Evolutionary conservation across 2,329 filamentous ascomycete genomes (phyloP), one percentile per base, ranked within the genome.

Genomic region (Sclerotinia glacialis): DNA sequence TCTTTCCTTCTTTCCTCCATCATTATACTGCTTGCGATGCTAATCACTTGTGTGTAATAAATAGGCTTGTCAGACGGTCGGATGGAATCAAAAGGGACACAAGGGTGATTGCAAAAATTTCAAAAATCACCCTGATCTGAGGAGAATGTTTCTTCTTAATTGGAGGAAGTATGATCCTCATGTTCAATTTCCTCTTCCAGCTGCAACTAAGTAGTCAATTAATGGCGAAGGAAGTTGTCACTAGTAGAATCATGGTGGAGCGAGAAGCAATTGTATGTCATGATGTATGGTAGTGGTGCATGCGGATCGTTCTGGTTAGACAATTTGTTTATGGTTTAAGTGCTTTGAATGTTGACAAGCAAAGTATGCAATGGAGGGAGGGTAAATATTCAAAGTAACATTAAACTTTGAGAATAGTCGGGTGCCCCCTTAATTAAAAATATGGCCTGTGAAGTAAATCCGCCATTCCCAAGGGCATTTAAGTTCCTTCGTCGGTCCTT

Each of bases 11-110:
- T 46, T 28, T 44, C 52, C 58, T 55, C 7, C 21, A 40, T 53
- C 34, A 46, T 59, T 21, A 37, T 64, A 28, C 18, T 56, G 18
- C 9, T 44, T 52, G 50, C 40, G 49, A 54, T 69, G 40, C 67
- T 71, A 67, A 59, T 11, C 3, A 69, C 37, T 49, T 65, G 1
- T 18, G 31, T 60, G 34, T 55, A 12, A 62, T 55, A 46, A 55
- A 5, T 34, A 76, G 74, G 62, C 67, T 31, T 76, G 74, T 47
- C 71, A 76, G 49, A 56, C 28, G 31, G 63, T 53, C 68, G 71
- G 72, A 50, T 76, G 71, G 74, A 74, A 70, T 40, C 70, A 74
- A 65, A 73, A 75, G 67, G 69, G 68, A 40, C 74, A 76, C 56
- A 75, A 75, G 44, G 59, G 61, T 50, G 67, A 74, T 67, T 76